phyloP scores from a whole-genome alignment of 768 basidiomycete genomes.

The Strobilomyces confusus region DNA sequence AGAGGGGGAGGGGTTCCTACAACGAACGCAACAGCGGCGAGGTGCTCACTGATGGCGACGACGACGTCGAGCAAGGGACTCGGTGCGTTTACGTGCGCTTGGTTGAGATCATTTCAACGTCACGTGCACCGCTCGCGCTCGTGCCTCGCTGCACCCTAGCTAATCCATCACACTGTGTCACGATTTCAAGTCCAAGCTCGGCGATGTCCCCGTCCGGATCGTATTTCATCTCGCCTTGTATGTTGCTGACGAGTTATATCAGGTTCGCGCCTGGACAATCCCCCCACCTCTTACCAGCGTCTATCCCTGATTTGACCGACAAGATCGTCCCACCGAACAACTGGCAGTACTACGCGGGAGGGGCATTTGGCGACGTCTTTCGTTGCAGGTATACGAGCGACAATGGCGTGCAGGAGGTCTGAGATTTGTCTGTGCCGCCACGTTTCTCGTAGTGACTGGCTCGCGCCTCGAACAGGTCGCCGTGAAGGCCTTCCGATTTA shows the following conservation, averaged over 20 bases:
- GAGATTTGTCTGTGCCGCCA: neutral
- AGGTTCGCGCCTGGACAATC: neutral
- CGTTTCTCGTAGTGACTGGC: neutral
- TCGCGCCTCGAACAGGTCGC: conserved; percentile 2
- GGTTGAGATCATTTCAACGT: too few species aligned
- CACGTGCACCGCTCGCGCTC: too few species aligned
- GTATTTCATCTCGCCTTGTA: neutral
- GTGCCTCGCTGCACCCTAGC: too few species aligned
- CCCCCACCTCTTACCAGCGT: neutral
- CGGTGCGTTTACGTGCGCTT: too few species aligned
- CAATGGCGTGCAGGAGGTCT: conserved; percentile 1
- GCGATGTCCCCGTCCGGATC: neutral
- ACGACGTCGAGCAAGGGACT: too few species aligned
- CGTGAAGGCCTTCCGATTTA: conserved; percentile 6
- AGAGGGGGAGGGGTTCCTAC: too few species aligned
- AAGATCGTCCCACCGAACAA: neutral
- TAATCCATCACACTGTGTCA: too few species aligned
- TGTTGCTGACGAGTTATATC: neutral
- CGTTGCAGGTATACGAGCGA: neutral
- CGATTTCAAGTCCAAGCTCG: too few species aligned
- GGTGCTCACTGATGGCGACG: too few species aligned
- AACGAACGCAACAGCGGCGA: too few species aligned
- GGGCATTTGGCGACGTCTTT: conserved; percentile 8
- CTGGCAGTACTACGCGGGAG: conserved; percentile 1
- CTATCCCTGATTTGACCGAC: neutral